Evolutionary conservation across 495 filamentous ascomycete genomes (phyloP).

Genomic region (Penicillium fimorum): DNA sequence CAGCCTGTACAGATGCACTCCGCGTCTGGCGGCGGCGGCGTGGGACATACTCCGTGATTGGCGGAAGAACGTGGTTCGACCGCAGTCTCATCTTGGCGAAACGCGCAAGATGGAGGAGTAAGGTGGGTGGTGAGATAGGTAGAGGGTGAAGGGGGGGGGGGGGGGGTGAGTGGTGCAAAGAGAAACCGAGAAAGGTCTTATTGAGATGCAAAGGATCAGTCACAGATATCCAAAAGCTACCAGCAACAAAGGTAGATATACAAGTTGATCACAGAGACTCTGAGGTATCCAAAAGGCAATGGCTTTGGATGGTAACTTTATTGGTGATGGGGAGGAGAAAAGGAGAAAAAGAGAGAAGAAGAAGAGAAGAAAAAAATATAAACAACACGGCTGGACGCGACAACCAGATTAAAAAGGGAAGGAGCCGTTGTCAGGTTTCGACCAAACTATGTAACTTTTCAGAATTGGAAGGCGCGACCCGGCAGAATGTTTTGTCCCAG

Average conservation of each 20-base stretch:
- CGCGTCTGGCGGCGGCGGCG: conserved; percentile 24
- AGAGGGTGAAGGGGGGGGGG: no score
- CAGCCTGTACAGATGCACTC: conserved; percentile 21
- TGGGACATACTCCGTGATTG: conserved; percentile 1
- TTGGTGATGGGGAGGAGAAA: background rate
- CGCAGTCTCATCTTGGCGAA: conserved; percentile 11
- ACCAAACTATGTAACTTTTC: conserved; percentile 7
- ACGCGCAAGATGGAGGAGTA: conserved; percentile 2
- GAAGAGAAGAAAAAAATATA: background rate
- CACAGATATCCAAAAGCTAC: background rate
- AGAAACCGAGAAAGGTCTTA: background rate
- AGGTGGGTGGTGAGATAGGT: background rate
- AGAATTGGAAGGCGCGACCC: conserved; percentile 2
- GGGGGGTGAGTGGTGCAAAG: background rate
- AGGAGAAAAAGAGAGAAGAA: background rate
- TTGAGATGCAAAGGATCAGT: background rate
- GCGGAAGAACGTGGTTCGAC: conserved; percentile 5
- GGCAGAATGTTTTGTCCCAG: conserved; percentile 3
- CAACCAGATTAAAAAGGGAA: background rate
- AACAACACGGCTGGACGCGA: background rate
- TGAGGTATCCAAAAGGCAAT: background rate
- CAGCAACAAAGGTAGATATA: background rate
- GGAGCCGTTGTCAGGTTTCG: conserved; percentile 6
- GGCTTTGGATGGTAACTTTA: background rate
- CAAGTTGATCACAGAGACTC: conserved; percentile 4